A percentile compares a stretch with the other conserved stretches of the same genome.
phyloP scores from a whole-genome alignment of 2,329 filamentous ascomycete species.

The Fusarium sp. region DNA sequence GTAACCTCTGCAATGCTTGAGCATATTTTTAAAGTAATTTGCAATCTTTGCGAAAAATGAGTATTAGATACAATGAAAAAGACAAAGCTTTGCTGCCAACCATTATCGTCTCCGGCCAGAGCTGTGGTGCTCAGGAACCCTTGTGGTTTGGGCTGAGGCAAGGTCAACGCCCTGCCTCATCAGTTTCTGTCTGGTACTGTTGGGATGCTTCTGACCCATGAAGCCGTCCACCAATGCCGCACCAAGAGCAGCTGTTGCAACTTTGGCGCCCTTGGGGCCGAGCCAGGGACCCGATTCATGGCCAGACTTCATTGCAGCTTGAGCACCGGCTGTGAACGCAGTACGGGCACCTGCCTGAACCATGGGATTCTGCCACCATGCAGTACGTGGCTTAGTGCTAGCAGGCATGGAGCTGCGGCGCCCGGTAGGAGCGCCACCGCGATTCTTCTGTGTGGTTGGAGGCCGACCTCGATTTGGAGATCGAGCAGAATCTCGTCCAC shows the following conservation, averaged over 20 bases:
- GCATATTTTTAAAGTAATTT: neutral
- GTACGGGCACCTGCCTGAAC: constrained; percentile 56
- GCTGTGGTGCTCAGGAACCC: neutral
- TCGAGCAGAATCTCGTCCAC: constrained; percentile 11
- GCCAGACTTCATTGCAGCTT: constrained; percentile 58
- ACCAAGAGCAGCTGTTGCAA: constrained; percentile 59
- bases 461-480: constrained; percentile 39
- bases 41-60: neutral
- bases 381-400: constrained; percentile 29
- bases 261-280: constrained; percentile 58
- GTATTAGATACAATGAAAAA: neutral
- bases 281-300: constrained; percentile 58
- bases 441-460: constrained; percentile 30
- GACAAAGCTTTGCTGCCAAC: neutral
- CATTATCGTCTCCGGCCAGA: neutral
- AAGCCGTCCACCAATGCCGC: constrained; percentile 60
- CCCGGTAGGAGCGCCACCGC: constrained; percentile 21
- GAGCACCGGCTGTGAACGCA: constrained; percentile 58
- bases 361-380: constrained; percentile 52
- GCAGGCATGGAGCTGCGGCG: constrained; percentile 50
- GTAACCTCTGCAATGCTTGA: neutral
- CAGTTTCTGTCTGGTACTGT: constrained; percentile 39
- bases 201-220: constrained; percentile 48
- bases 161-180: constrained; percentile 41
- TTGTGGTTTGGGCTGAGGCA: constrained; percentile 28